phyloP scores from a whole-genome alignment of 1,284 basidiomycete genomes.

The Trichosporon asahii region DNA sequence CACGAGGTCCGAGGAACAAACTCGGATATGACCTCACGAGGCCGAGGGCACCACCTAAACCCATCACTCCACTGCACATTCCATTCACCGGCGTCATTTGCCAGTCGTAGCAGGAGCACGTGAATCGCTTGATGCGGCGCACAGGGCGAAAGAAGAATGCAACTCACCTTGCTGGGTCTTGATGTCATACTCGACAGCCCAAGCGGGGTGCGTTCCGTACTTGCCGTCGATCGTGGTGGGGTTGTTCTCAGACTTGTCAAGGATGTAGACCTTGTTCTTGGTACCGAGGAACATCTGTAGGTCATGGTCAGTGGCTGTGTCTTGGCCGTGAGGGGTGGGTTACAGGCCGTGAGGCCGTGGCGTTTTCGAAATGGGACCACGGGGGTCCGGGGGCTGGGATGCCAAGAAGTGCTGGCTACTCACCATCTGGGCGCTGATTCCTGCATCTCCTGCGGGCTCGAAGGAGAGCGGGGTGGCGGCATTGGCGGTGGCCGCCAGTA shows the following conservation, averaged over 20 bases:
- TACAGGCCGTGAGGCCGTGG: not conserved
- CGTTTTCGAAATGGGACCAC: constrained; percentile 6
- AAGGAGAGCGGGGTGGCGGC: constrained; percentile 37
- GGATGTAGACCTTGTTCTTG: constrained; percentile 54
- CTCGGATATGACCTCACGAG: constrained; percentile 9
- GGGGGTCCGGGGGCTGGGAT: not conserved
- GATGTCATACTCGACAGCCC: constrained; percentile 55
- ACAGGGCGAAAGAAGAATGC: not conserved
- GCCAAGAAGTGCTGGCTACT: constrained; percentile 18
- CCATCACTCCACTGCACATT: not conserved
- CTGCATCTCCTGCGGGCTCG: constrained; percentile 42
- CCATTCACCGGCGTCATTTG: not conserved
- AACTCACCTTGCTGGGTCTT: constrained; percentile 50
- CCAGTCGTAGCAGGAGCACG: not conserved
- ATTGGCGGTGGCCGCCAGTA: constrained; percentile 16
- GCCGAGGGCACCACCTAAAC: constrained; percentile 3
- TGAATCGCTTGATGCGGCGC: not conserved
- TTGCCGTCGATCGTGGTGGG: constrained; percentile 57
- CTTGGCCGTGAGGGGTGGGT: not conserved
- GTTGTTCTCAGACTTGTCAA: constrained; percentile 58
- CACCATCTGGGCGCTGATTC: constrained; percentile 52
- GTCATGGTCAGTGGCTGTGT: constrained; percentile 10
- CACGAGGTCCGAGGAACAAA: not conserved
- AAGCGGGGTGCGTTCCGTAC: constrained; percentile 47
- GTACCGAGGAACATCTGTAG: constrained; percentile 54